Base-by-base conservation (phyloP, 2,329 filamentous ascomycete genomes). In the Talaromyces marneffei region DNA sequence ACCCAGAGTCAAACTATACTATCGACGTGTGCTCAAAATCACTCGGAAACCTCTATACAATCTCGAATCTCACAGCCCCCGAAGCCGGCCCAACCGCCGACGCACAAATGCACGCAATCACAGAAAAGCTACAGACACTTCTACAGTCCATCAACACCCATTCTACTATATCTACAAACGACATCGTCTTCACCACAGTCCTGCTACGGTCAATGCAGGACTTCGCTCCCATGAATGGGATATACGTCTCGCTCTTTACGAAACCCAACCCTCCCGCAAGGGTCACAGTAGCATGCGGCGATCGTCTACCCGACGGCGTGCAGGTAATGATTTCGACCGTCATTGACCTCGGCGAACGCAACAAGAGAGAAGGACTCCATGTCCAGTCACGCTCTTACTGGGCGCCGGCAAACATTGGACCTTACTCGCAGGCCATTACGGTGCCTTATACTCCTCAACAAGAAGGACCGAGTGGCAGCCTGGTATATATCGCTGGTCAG, bases 331-430 rank as follows among this genome's bases (percentile, higher is more conserved):
- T 87, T 20, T 84, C 82, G 18, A 72, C 83, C 31, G 72, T 80
- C 10, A 68, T 82, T n/a, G 74, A 81, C 62, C 65, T 74, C 23
- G 71, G 71, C 5, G 46, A 64, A 29, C 69, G 68, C 42, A 65
- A 66, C 18, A 59, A 62, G 40, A 74, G 79, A 33, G 72, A 77
- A 61, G 89, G 75, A 0, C 82, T 97, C 1, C 94, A 99, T 73
- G 92, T 99, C 5, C 94, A 97, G 75, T 92, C 90, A 3, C 82
- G 90, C 40, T 96, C 91, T 10, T 97, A 97, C 80, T 99, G 94
- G 94, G 94, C 94, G 0, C 94, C 94, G 0, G 93, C 94, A 20
- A 97, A 97, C 70, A 97, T 99, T 59, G 94, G 94, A 0, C 94
- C 94, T 0, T 97, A 97, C 75, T 97, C 92, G 60, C 94, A 99